A percentile compares a stretch with the other conserved stretches of the same genome.
Conservation (phyloP, 192 early-diverging fungal species). For the Spizellomyces punctatus region DNA sequence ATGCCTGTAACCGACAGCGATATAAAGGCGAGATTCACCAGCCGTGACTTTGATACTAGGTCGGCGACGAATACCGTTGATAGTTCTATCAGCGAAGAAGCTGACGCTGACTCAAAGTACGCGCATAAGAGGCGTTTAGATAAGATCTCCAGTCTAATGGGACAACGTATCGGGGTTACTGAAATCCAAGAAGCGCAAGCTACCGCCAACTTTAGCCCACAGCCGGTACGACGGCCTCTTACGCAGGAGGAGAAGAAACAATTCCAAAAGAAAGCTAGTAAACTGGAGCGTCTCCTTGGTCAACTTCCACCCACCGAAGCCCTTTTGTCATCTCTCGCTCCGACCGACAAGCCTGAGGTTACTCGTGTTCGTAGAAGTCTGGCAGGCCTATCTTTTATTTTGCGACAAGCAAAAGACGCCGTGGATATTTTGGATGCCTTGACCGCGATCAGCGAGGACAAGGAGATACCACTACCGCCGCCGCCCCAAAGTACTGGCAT, state of each 20-base stretch:
- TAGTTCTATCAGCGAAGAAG: slow-evolving; percentile 7
- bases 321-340: slow-evolving; percentile 14
- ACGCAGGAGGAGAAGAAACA: slow-evolving; percentile 38
- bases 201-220: neutral
- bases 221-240: slow-evolving; percentile 26
- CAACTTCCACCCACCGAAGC: slow-evolving; percentile 37
- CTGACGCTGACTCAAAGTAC: slow-evolving; percentile 19
- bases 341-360: slow-evolving; percentile 4
- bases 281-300: slow-evolving; percentile 46
- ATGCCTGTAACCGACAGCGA: neutral
- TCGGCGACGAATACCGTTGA: neutral
- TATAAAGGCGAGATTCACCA: neutral
- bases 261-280: slow-evolving; percentile 38
- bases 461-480: neutral
- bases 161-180: slow-evolving; percentile 42
- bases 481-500: neutral
- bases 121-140: slow-evolving; percentile 47
- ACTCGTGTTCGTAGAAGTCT: slow-evolving; percentile 18
- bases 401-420: slow-evolving; percentile 21
- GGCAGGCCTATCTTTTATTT: slow-evolving; percentile 5
- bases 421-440: slow-evolving; percentile 32
- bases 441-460: slow-evolving; percentile 13
- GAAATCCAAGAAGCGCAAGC: slow-evolving; percentile 25
- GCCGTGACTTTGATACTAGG: neutral
- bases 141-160: slow-evolving; percentile 49